These are phyloP conservation scores for Talaromyces sp. DNA, from an alignment of 2,329 filamentous ascomycete species.

Conservation along the genomic window DNA sequence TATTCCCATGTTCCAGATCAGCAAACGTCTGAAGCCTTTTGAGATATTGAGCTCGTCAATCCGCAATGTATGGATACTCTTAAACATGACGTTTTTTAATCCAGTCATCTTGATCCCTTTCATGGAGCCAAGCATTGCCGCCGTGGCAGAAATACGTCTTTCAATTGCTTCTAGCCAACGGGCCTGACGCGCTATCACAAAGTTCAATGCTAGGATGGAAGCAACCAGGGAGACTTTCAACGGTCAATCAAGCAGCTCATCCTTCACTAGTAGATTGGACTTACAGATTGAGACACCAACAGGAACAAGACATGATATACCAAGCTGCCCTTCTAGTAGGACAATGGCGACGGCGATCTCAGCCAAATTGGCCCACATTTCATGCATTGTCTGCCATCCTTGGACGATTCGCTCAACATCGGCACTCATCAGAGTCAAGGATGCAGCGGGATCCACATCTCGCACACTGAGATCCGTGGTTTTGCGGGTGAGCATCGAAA, in stretches of 20 bases:
- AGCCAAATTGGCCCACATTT: conserved; percentile 45
- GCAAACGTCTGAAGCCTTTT: conserved; percentile 40
- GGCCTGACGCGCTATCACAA: conserved; percentile 41
- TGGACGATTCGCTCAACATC: conserved; percentile 46
- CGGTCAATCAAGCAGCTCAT: not conserved
- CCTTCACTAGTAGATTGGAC: not conserved
- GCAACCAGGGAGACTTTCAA: conserved; percentile 33
- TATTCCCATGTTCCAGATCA: conserved; percentile 42
- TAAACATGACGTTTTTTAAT: conserved; percentile 41
- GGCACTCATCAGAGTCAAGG: conserved; percentile 47
- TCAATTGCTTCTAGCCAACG: conserved; percentile 52
- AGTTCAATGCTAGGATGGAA: conserved; percentile 35
- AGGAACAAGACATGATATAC: conserved; percentile 43
- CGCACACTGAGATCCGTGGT: conserved; percentile 32
- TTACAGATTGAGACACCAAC: conserved; percentile 35
- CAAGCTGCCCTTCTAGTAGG: conserved; percentile 41
- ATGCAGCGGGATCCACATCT: conserved; percentile 36
- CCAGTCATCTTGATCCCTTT: conserved; percentile 53
- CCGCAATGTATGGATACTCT: conserved; percentile 39
- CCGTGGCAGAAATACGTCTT: conserved; percentile 48
- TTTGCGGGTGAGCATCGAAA: conserved; percentile 53
- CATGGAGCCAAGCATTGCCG: conserved; percentile 49
- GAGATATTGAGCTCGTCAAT: conserved; percentile 42
- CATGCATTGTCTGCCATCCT: conserved; percentile 43
- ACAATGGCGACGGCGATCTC: conserved; percentile 48